A percentile compares a stretch with the other conserved stretches of the same genome.
These are phyloP conservation scores for Ceratocystis papillata DNA, from an alignment of 2,329 filamentous ascomycete genomes.

Conservation along the genomic window DNA sequence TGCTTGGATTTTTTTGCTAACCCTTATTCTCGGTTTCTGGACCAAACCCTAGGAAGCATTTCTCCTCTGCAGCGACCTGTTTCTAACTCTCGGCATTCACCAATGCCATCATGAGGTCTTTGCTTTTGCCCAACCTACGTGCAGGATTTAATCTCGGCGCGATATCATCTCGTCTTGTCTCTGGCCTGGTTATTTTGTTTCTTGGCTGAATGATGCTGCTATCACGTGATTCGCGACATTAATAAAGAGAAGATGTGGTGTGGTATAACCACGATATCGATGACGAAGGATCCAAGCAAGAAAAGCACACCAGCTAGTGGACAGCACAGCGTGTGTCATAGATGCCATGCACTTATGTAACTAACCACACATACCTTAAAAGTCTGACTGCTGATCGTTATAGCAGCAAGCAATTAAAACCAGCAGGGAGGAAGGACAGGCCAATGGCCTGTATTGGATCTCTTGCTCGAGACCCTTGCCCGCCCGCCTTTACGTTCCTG, in stretches of 20 bases:
- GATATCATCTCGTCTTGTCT: not conserved
- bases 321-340: too few relatives aligned
- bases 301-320: not conserved
- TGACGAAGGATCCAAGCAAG: not conserved
- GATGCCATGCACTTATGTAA: too few relatives aligned
- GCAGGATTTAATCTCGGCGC: constrained; percentile 2
- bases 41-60: not conserved
- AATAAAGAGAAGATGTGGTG: too few relatives aligned
- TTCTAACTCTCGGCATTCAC: not conserved
- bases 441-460: too few relatives aligned
- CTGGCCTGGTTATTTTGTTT: not conserved
- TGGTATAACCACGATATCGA: not conserved
- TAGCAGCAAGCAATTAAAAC: too few relatives aligned
- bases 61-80: not conserved
- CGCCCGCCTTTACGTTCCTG: too few relatives aligned
- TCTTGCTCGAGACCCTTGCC: too few relatives aligned
- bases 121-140: not conserved
- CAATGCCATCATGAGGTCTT: not conserved
- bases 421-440: too few relatives aligned
- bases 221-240: too few relatives aligned
- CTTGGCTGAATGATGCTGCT: not conserved
- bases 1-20: not conserved
- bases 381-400: too few relatives aligned
- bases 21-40: not conserved
- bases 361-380: too few relatives aligned